Conservation (phyloP, 768 basidiomycete species). For the Panaeolus cyanescens region DNA sequence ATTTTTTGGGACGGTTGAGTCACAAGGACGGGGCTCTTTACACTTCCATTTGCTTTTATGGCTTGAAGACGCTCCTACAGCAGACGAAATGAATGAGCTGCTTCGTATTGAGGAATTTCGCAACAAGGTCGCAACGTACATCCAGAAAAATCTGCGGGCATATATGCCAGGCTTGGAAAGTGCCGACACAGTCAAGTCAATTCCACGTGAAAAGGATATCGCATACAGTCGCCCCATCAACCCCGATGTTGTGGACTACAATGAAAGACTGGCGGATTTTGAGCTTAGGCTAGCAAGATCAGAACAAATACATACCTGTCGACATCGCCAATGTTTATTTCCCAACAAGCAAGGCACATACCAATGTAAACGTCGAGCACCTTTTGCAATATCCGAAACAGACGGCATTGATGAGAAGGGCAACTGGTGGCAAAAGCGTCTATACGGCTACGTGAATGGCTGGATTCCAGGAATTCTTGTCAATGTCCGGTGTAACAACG, state of each 20-base stretch:
- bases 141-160: slow-evolving; percentile 33
- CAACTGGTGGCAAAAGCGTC: slow-evolving; percentile 23
- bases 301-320: slow-evolving; percentile 34
- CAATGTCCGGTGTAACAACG: slow-evolving; percentile 37
- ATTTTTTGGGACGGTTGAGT: slow-evolving; percentile 34
- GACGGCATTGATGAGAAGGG: slow-evolving; percentile 25
- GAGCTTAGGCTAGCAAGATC: slow-evolving; percentile 25
- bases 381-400: slow-evolving; percentile 16
- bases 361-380: slow-evolving; percentile 34
- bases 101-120: slow-evolving; percentile 29
- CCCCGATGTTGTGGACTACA: slow-evolving; percentile 24
- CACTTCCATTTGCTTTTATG: slow-evolving; percentile 38
- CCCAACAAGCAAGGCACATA: slow-evolving; percentile 16
- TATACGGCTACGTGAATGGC: slow-evolving; percentile 25
- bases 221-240: slow-evolving; percentile 32
- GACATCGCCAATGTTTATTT: slow-evolving; percentile 20
- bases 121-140: slow-evolving; percentile 23
- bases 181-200: slow-evolving; percentile 19
- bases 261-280: slow-evolving; percentile 7
- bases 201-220: slow-evolving; percentile 27
- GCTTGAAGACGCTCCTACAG: slow-evolving; percentile 28
- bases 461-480: slow-evolving; percentile 27
- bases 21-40: slow-evolving; percentile 37
- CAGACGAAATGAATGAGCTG: slow-evolving; percentile 23
- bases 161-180: slow-evolving; percentile 31